A percentile compares a stretch with the other conserved stretches of the same genome.
Conservation (phyloP, 495 filamentous ascomycete species). For the Darksidea phi region DNA sequence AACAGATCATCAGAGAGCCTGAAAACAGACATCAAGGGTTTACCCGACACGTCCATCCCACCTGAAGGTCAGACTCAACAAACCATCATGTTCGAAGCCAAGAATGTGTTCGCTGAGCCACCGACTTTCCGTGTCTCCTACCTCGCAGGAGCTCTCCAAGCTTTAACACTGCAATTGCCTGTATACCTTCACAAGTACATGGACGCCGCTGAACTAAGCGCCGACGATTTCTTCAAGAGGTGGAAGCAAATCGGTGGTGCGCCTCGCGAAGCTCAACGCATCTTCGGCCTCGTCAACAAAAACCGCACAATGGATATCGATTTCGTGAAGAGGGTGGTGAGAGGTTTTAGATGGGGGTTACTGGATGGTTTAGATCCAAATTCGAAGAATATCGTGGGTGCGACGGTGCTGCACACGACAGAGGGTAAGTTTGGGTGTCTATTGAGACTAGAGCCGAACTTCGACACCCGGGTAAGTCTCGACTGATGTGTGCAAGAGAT, state of each 20-base stretch:
- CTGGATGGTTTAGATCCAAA: constrained; percentile 86
- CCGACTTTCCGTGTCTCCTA: constrained; percentile 95
- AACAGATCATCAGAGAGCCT: constrained; percentile 68
- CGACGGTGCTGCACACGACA: constrained; percentile 81
- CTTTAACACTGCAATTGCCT: constrained; percentile 85
- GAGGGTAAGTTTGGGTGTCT: constrained; percentile 89
- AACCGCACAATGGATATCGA: constrained; percentile 51
- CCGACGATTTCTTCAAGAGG: constrained; percentile 95
- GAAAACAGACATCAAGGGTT: constrained; percentile 76
- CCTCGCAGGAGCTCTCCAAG: constrained; percentile 89
- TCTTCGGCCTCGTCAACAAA: constrained; percentile 65
- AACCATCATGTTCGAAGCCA: constrained; percentile 89
- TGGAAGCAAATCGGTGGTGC: constrained; percentile 96
- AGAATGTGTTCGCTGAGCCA: constrained; percentile 74
- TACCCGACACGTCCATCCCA: constrained; percentile 79
- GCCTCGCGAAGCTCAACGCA: constrained; percentile 80
- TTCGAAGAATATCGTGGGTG: constrained; percentile 87
- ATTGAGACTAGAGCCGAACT: constrained; percentile 92
- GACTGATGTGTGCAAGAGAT: background rate
- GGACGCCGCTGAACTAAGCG: constrained; percentile 77
- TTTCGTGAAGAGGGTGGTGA: constrained; percentile 65
- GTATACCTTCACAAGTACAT: constrained; percentile 92
- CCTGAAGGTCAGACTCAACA: constrained; percentile 81
- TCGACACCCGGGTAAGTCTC: constrained; percentile 71
- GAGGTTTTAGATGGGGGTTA: constrained; percentile 85